Evolutionary conservation across 2,329 filamentous ascomycete species (phyloP), one percentile per base, ranked within the genome.

Genomic region (Ophiocordyceps sinensis): DNA sequence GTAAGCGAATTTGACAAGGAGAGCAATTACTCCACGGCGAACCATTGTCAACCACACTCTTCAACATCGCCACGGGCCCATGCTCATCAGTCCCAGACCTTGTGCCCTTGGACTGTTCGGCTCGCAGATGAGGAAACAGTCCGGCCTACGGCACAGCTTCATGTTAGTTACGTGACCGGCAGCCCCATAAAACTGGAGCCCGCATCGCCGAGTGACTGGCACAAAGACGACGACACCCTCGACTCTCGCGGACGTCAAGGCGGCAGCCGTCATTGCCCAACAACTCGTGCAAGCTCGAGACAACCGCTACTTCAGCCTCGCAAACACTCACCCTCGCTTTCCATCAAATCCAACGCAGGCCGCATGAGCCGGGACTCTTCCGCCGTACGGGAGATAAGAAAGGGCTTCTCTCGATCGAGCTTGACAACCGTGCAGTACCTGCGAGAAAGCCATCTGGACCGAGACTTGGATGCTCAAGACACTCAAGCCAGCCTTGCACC

Each of bases 71-170:
- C 29, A 35, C 8, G 37, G 17, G 2, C 29, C 36, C 26, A 36
- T 40, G 15, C 26, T 26, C 26, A 19, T 29, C 17, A 31, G 19
- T 4, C n/a, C 9, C 32, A 35, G 14, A 23, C 26, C 7, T 41
- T 39, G 3, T 38, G 48, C 2, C 43, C 50, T 5, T 51, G 55
- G 5, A 53, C 52, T 0, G 58, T 59, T n/a, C 53, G 55, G 11
- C 59, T 59, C 23, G 54, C 49, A 1, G 53, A 60, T 6, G 49
- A 53, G 12, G 43, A 36, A 19, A 26, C 23, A 26, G 17, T 6
- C 17, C 17, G 12, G 8, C 23, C 15, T 21, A 23, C 11, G 26
- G 19, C 31, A 36, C 23, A 21, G 28, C 30, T 9, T 19, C 19
- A 19, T 19, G 19, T 19, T 21, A 21, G 31, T 15, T 41, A 40